Percentiles rank a stretch among this genome's conserved stretches.
These are phyloP conservation scores for Cymbopogon citratus DNA, from an alignment of 176 grass and related monocot genomes.

Conservation along the genomic window DNA sequence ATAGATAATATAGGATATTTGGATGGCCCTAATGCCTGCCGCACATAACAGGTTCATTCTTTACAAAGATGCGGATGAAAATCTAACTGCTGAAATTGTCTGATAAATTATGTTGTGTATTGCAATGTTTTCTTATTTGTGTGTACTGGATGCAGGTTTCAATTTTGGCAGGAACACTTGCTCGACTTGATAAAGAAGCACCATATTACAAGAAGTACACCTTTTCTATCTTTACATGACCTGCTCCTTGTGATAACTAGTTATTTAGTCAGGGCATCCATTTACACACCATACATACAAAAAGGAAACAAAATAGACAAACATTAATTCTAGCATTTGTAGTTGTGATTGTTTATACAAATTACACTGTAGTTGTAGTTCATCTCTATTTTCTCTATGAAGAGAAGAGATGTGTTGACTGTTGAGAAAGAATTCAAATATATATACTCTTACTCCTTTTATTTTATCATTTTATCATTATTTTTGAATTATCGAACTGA, in stretches of 20 bases:
- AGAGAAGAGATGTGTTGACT: no score
- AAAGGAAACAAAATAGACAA: background rate
- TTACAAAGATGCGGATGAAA: background rate
- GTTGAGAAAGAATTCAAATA: no score
- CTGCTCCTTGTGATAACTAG: background rate
- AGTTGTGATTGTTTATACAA: no score
- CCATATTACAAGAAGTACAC: constrained; percentile 98
- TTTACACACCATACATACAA: background rate
- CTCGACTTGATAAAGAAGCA: constrained; percentile 98
- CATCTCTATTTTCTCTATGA: no score
- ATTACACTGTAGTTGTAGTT: no score
- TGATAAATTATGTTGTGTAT: background rate
- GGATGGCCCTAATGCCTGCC: no score
- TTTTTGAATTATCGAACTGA: no score
- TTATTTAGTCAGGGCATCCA: background rate
- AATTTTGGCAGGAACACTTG: constrained; percentile 98
- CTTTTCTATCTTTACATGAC: constrained; percentile 16
- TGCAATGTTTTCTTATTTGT: constrained; percentile 17
- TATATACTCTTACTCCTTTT: no score
- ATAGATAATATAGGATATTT: no score
- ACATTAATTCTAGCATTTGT: no score
- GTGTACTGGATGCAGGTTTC: constrained; percentile 66
- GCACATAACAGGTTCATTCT: background rate
- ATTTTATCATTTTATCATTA: no score
- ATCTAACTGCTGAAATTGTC: background rate